Percentiles rank a stretch among this genome's conserved stretches.
Conservation (phyloP, 306 rosid genomes). For the Vigna reflexopilosa region DNA sequence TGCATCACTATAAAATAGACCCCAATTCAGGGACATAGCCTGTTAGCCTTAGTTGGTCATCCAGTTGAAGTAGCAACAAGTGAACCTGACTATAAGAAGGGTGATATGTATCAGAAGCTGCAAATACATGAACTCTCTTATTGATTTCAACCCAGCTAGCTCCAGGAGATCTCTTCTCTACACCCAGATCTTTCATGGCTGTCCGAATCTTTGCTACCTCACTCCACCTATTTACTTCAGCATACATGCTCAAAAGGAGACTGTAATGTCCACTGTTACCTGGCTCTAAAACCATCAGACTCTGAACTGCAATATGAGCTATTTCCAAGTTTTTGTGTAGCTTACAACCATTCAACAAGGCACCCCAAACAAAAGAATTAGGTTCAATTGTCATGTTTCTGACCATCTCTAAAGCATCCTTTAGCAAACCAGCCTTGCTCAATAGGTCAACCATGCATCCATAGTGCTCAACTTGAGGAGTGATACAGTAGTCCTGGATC, state of each 20-base stretch:
- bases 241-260: slow-evolving; percentile 74
- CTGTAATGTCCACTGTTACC: slow-evolving; percentile 67
- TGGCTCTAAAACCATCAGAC: slow-evolving; percentile 71
- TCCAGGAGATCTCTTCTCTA: slow-evolving; percentile 78
- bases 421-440: slow-evolving; percentile 81
- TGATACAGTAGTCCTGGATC: slow-evolving; percentile 57
- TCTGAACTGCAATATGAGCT: slow-evolving; percentile 58
- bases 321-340: slow-evolving; percentile 66
- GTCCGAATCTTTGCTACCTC: slow-evolving; percentile 66
- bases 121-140: slow-evolving; percentile 60
- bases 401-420: slow-evolving; percentile 71
- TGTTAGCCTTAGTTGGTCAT: slow-evolving; percentile 65
- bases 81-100: slow-evolving; percentile 57
- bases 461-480: slow-evolving; percentile 70
- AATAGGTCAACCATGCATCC: slow-evolving; percentile 88
- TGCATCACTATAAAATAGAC: background rate
- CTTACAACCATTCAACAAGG: slow-evolving; percentile 83
- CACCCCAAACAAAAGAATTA: slow-evolving; percentile 80
- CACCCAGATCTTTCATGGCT: slow-evolving; percentile 69
- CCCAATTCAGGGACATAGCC: slow-evolving; percentile 54
- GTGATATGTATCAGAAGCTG: slow-evolving; percentile 69
- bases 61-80: slow-evolving; percentile 56
- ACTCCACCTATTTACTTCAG: slow-evolving; percentile 67
- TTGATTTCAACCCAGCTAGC: slow-evolving; percentile 81
- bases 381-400: slow-evolving; percentile 62